Evolutionary conservation across 73 alveolate genomes (phyloP).

Genomic region (Stentor coeruleus): DNA sequence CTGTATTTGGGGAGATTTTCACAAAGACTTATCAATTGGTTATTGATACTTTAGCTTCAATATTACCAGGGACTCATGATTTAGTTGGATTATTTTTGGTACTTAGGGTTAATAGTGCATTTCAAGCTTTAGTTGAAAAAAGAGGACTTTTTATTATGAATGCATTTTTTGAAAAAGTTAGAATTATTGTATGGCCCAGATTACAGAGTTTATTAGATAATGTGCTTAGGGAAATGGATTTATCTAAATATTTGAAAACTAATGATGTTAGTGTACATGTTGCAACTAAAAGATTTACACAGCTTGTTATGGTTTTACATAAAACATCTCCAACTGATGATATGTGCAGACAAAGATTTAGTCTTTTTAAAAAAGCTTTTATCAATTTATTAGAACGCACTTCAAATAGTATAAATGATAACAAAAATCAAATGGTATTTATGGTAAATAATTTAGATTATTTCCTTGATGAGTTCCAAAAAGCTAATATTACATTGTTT

Average conservation of each 20-base stretch:
- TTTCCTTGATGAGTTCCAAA: slow-evolving; percentile 33
- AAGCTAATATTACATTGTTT: background rate
- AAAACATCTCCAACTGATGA: slow-evolving; percentile 17
- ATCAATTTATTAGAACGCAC: background rate
- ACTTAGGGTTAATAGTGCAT: background rate
- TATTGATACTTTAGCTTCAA: background rate
- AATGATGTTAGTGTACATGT: background rate
- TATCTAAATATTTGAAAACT: background rate
- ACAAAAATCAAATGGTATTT: slow-evolving; percentile 15
- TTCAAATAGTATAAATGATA: background rate
- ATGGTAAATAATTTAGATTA: slow-evolving; percentile 16
- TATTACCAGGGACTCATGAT: background rate
- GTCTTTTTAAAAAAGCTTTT: background rate
- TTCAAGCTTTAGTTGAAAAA: background rate
- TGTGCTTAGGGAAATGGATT: background rate
- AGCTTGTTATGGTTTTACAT: background rate
- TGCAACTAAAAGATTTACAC: background rate
- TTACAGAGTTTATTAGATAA: slow-evolving; percentile 1
- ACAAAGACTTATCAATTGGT: slow-evolving; percentile 1
- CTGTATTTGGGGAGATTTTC: slow-evolving; percentile 25
- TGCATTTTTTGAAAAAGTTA: slow-evolving; percentile 21
- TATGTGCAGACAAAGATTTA: slow-evolving; percentile 6
- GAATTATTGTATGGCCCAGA: slow-evolving; percentile 27
- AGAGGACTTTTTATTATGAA: slow-evolving; percentile 6
- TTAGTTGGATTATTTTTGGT: slow-evolving; percentile 3